A percentile compares a stretch with the other conserved stretches of the same genome.
Evolutionary conservation across 192 early-diverging fungal genomes (phyloP).

Genomic region (Linnemannia schmuckeri): DNA sequence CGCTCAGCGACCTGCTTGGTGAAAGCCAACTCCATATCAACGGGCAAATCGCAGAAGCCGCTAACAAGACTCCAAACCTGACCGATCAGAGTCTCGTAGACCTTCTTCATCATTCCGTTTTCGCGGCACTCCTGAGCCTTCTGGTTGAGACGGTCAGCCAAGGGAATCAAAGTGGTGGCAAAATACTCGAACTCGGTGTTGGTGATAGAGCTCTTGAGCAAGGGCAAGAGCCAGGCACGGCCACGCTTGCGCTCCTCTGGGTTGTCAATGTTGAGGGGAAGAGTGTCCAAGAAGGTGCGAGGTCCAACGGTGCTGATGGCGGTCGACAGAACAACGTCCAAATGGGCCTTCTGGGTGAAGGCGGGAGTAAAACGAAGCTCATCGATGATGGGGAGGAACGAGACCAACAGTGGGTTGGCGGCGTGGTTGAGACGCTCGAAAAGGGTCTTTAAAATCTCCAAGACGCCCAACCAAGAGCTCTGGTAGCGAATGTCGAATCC

Average conservation of each 20-base stretch:
- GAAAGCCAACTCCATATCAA: conserved; percentile 76
- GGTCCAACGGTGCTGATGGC: conserved; percentile 88
- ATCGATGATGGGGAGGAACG: conserved; percentile 71
- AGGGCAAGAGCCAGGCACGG: conserved; percentile 92
- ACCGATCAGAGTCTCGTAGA: conserved; percentile 88
- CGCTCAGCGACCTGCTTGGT: conserved; percentile 75
- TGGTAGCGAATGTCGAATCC: conserved; percentile 85
- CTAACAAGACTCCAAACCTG: conserved; percentile 93
- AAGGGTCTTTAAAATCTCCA: conserved; percentile 79
- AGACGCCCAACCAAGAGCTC: conserved; percentile 87
- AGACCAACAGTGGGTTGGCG: conserved; percentile 71
- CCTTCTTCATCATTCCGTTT: conserved; percentile 80
- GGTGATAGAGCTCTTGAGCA: conserved; percentile 80
- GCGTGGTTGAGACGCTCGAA: conserved; percentile 80
- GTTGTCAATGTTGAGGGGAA: conserved; percentile 89
- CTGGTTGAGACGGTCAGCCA: conserved; percentile 78
- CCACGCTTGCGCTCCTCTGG: conserved; percentile 67
- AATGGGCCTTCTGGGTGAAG: conserved; percentile 87
- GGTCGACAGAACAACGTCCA: conserved; percentile 84
- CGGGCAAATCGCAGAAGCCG: conserved; percentile 87
- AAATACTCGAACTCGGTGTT: conserved; percentile 84
- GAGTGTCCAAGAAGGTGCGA: conserved; percentile 75
- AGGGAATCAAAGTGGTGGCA: conserved; percentile 76
- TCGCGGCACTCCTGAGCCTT: conserved; percentile 72
- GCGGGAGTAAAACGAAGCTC: conserved; percentile 86